Conservation (phyloP, 78 protist species). For the Polysphondylium violaceum region DNA sequence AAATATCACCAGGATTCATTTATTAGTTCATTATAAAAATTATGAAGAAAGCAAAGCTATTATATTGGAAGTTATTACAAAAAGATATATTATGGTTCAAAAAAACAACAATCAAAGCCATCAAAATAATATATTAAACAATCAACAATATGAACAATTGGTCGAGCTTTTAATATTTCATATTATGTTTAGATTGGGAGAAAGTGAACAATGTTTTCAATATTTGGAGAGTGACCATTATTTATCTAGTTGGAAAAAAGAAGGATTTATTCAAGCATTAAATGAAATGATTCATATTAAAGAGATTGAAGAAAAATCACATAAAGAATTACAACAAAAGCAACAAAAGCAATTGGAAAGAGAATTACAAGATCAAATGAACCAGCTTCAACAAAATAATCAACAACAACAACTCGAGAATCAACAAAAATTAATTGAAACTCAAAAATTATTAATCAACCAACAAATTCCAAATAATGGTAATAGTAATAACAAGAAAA, state of each 20-base stretch:
- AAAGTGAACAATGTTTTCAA: conserved; percentile 28
- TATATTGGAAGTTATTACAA: conserved; percentile 18
- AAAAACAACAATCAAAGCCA: neutral
- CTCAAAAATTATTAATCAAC: neutral
- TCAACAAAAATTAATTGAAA: neutral
- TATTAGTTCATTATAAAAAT: conserved; percentile 45
- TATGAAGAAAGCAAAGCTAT: conserved; percentile 43
- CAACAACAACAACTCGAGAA: conserved; percentile 9
- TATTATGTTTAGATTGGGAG: conserved; percentile 57
- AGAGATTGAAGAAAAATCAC: conserved; percentile 31
- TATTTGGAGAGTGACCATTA: neutral
- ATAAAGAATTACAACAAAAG: conserved; percentile 9
- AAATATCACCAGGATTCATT: conserved; percentile 20
- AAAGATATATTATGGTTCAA: too few species aligned
- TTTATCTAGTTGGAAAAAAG: conserved; percentile 25
- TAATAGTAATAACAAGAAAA: neutral
- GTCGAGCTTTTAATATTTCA: conserved; percentile 46
- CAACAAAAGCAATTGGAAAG: neutral
- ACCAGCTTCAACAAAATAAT: conserved; percentile 15
- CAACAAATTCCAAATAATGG: neutral
- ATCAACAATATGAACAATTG: conserved; percentile 47
- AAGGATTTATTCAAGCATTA: conserved; percentile 50
- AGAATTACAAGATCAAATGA: neutral
- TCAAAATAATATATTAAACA: neutral
- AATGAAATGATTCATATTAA: conserved; percentile 62